phyloP scores from a whole-genome alignment of 352 stramenopile genomes.

The Phytophthora litchii region DNA sequence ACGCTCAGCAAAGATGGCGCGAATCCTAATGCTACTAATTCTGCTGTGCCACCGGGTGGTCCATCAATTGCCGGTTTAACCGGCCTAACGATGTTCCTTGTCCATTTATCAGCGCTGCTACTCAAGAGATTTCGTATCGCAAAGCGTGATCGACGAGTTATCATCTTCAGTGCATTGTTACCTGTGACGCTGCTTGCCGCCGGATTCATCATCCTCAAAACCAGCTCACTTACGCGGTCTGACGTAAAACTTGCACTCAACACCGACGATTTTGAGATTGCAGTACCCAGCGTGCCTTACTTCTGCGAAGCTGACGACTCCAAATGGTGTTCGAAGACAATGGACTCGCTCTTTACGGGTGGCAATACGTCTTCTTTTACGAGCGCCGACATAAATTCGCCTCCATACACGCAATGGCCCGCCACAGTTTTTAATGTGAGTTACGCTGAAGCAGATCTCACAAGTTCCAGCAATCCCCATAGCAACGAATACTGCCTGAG shows the following conservation, averaged over 20 bases:
- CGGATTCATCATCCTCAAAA: conserved; percentile 79
- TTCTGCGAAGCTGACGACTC: conserved; percentile 52
- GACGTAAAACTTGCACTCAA: conserved; percentile 54
- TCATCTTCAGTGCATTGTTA: conserved; percentile 78
- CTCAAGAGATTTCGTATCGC: conserved; percentile 91
- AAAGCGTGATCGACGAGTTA: conserved; percentile 91
- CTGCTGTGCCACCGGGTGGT: conserved; percentile 6
- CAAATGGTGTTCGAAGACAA: conserved; percentile 55
- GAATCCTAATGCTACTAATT: neutral
- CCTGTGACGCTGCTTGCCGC: conserved; percentile 84
- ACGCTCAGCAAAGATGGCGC: conserved; percentile 48
- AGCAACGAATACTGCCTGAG: conserved; percentile 45
- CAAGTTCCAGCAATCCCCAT: conserved; percentile 19
- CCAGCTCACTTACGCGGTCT: conserved; percentile 50
- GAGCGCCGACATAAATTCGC: conserved; percentile 34
- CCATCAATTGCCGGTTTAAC: conserved; percentile 33
- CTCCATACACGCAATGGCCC: conserved; percentile 39
- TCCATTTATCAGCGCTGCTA: conserved; percentile 89
- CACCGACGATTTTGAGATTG: conserved; percentile 37
- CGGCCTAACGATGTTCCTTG: conserved; percentile 64
- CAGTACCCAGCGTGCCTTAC: conserved; percentile 42
- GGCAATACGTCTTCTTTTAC: conserved; percentile 34
- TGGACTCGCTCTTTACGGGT: conserved; percentile 41
- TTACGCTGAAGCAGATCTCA: conserved; percentile 35
- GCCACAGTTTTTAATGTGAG: conserved; percentile 41